phyloP scores from a whole-genome alignment of 1,139 yeast species.

The Wickerhamomyces sp. region DNA sequence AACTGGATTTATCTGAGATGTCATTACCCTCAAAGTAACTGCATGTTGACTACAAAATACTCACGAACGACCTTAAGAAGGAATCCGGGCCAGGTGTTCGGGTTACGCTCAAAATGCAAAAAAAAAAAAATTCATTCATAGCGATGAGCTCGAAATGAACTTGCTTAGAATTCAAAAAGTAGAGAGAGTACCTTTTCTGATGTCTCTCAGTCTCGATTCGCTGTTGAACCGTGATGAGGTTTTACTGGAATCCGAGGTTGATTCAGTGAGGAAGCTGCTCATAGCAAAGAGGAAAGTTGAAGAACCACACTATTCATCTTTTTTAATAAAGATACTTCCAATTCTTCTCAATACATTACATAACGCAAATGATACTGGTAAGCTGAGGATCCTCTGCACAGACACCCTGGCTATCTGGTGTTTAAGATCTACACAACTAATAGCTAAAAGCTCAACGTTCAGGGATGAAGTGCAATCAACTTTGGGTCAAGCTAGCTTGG shows the following conservation, averaged over 20 bases:
- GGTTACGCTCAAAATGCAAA: not conserved
- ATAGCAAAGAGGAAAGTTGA: constrained; percentile 9
- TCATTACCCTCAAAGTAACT: no score
- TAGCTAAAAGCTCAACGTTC: constrained; percentile 17
- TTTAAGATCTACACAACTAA: constrained; percentile 42
- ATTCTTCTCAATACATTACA: constrained; percentile 10
- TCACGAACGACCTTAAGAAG: not conserved
- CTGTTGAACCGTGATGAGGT: not conserved
- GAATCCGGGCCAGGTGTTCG: not conserved
- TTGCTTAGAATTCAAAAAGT: no score
- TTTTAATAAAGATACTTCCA: constrained; percentile 12
- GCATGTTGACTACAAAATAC: no score
- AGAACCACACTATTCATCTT: constrained; percentile 6
- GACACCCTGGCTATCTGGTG: constrained; percentile 67
- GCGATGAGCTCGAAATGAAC: not conserved
- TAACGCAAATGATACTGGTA: constrained; percentile 13
- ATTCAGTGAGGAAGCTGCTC: constrained; percentile 4
- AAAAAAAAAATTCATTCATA: not conserved
- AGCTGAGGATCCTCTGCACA: constrained; percentile 38
- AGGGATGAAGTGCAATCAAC: constrained; percentile 10
- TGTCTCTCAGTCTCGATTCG: no score
- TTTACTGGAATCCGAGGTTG: not conserved
- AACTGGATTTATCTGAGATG: no score
- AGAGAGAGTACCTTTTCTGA: no score
- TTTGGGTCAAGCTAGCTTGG: constrained; percentile 25